Conservation (phyloP, 139 green algal genomes). For the Chlamydomonas sp. region DNA sequence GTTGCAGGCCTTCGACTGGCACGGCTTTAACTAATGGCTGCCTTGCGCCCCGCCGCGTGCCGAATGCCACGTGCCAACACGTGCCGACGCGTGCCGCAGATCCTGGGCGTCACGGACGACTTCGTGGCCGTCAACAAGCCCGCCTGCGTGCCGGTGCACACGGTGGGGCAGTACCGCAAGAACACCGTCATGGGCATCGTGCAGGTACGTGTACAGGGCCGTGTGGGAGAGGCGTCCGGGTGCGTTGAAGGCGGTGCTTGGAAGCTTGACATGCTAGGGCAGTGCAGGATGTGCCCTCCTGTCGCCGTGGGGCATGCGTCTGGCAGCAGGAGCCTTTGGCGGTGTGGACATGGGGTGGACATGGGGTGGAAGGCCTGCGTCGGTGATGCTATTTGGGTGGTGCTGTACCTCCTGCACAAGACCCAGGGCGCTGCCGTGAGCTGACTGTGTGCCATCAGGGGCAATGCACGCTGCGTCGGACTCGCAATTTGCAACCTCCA, state of each 20-base stretch:
- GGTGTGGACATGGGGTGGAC: too few species aligned
- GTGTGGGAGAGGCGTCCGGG: background rate
- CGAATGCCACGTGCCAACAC: background rate
- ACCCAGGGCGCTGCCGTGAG: too few species aligned
- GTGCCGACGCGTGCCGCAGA: slow-evolving; percentile 11
- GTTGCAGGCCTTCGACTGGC: too few species aligned
- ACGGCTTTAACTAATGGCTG: background rate
- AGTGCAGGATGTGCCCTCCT: too few species aligned
- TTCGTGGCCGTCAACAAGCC: slow-evolving; percentile 87
- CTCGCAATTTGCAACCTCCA: too few species aligned
- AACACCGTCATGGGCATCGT: slow-evolving; percentile 92
- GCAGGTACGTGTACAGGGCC: slow-evolving; percentile 24
- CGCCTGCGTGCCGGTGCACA: slow-evolving; percentile 88
- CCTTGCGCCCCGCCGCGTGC: background rate
- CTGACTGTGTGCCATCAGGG: too few species aligned
- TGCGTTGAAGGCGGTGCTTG: background rate
- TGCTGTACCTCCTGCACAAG: too few species aligned
- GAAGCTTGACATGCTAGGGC: background rate
- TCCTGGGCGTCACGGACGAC: slow-evolving; percentile 58
- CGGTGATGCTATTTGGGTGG: too few species aligned
- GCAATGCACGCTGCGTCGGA: too few species aligned
- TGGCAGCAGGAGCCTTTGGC: too few species aligned
- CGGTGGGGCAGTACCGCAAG: slow-evolving; percentile 92
- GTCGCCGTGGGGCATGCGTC: too few species aligned
- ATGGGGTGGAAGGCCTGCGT: too few species aligned